phyloP scores from a whole-genome alignment of 1,139 yeast species.

The Nadsonia starkeyi-henricii region DNA sequence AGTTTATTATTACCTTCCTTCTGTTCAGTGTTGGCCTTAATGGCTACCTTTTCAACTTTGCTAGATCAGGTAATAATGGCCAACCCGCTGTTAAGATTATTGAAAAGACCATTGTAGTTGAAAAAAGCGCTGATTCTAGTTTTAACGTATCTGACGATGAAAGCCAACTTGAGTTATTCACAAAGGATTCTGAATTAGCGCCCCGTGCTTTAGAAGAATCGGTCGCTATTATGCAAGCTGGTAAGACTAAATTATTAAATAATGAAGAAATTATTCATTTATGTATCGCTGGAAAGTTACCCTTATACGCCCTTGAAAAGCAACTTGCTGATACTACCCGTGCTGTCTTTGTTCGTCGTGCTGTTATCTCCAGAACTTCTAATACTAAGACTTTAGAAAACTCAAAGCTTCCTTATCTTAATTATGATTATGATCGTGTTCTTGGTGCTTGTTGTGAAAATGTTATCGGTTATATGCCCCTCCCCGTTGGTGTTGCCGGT shows the following conservation, averaged over 20 bases:
- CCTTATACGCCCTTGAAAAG: conserved; percentile 87
- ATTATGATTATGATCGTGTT: conserved; percentile 89
- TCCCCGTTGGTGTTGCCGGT: conserved; percentile 97
- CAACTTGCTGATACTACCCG: conserved; percentile 76
- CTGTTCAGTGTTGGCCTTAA: conserved; percentile 69
- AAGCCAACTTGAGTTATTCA: conserved; percentile 10
- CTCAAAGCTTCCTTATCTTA: conserved; percentile 58
- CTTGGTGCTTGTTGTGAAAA: conserved; percentile 98
- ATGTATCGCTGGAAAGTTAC: conserved; percentile 65
- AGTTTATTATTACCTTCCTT: conserved; percentile 59
- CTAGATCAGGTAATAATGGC: conserved; percentile 14
- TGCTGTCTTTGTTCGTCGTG: conserved; percentile 88
- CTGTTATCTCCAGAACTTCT: conserved; percentile 72
- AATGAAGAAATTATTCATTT: conserved; percentile 64
- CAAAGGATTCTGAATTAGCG: conserved; percentile 3
- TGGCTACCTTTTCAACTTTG: conserved; percentile 51
- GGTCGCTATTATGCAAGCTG: conserved; percentile 49
- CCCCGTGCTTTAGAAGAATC: conserved; percentile 44
- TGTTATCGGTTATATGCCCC: conserved; percentile 89
- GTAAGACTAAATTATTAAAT: conserved; percentile 49
- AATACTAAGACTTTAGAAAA: conserved; percentile 68
- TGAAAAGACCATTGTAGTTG: conserved; percentile 23
- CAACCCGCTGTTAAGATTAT: conserved; percentile 20
- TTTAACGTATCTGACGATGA: conserved; percentile 12
- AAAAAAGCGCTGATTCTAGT: conserved; percentile 14